Evolutionary conservation across 1,139 yeast species (phyloP), one percentile per base, ranked within the genome.

Genomic region (Nadsonia starkeyi-henricii): DNA sequence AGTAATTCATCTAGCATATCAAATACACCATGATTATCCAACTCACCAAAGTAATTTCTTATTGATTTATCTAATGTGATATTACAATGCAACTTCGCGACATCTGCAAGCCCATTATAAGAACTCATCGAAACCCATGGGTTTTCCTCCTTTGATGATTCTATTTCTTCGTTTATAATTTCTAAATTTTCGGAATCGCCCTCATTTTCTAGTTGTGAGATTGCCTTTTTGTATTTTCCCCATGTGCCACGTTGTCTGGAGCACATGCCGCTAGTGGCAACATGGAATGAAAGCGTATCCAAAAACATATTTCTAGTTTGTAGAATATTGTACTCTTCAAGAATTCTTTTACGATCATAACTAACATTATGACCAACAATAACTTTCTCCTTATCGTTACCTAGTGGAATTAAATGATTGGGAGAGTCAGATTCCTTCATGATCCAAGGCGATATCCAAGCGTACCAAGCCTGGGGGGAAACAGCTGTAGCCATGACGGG

Each of bases 271-370:
- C 85, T 80, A 1, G 80, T 79, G 0, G 97, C 94, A 41, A 89
- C 80, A 65, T 93, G 98, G 21, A 93, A 68, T 1, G 97, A 81
- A 91, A 91, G 84, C 1, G 95, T 91, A 63, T 93, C 99, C 50
- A 93, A 56, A 58, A 71, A 93, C 63, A 86, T 88, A 1, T 85
- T 84, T 57, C 81, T 78, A 0, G 94, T 72, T 46, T 72, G 75
- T 41, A 70, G 64, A 41, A 91, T 62, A 57, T 75, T 72, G 65
- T 93, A 93, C 62, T 93, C 98, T 50, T 93, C 97, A 41, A 71
- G 59, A 1, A 89, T 77, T 43, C 95, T 71, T 3, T 95, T 93
- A 46, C 99, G 72, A 63, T 93, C 99, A 61, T 81, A 93, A 20
- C 95, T 81, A 1, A 91, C 82, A 60, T 89, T 88, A 63, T 86